These are phyloP conservation scores for Cryptosporidium parvum DNA, from an alignment of 169 alveolate species.

Conservation along the genomic window DNA sequence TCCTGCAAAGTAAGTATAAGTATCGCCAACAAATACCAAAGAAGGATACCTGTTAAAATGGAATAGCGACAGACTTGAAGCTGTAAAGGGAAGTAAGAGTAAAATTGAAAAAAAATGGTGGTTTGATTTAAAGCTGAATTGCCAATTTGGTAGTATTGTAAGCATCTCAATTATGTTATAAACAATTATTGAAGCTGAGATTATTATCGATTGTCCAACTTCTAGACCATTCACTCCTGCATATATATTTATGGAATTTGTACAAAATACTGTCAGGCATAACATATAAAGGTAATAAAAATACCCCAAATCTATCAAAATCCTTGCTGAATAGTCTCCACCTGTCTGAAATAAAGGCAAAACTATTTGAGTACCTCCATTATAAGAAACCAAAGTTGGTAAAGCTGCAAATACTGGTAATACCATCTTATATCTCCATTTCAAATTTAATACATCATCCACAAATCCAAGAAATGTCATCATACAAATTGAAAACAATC, in stretches of 20 bases:
- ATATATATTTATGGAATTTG: slow-evolving; percentile 93
- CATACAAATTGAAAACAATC: slow-evolving; percentile 88
- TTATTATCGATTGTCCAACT: slow-evolving; percentile 92
- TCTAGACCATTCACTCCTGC: slow-evolving; percentile 96
- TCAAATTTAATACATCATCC: slow-evolving; percentile 91
- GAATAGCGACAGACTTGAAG: slow-evolving; percentile 87
- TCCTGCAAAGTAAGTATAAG: slow-evolving; percentile 93
- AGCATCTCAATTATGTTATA: slow-evolving; percentile 88
- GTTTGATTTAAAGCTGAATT: slow-evolving; percentile 76
- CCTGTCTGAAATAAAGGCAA: slow-evolving; percentile 82
- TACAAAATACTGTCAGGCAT: slow-evolving; percentile 88
- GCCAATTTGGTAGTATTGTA: slow-evolving; percentile 65
- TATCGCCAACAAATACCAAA: slow-evolving; percentile 94
- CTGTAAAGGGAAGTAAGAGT: slow-evolving; percentile 88
- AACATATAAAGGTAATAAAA: slow-evolving; percentile 89
- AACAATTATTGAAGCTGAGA: slow-evolving; percentile 86
- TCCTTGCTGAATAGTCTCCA: slow-evolving; percentile 80
- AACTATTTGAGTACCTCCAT: slow-evolving; percentile 89
- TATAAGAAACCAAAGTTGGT: slow-evolving; percentile 90
- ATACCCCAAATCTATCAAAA: slow-evolving; percentile 85
- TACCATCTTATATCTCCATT: slow-evolving; percentile 92
- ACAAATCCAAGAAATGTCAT: slow-evolving; percentile 92
- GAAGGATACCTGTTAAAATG: slow-evolving; percentile 92
- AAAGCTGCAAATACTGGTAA: slow-evolving; percentile 90
- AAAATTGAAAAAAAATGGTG: slow-evolving; percentile 86